Base-by-base conservation (phyloP, 495 filamentous ascomycete genomes). In the Neurospora sp. region DNA sequence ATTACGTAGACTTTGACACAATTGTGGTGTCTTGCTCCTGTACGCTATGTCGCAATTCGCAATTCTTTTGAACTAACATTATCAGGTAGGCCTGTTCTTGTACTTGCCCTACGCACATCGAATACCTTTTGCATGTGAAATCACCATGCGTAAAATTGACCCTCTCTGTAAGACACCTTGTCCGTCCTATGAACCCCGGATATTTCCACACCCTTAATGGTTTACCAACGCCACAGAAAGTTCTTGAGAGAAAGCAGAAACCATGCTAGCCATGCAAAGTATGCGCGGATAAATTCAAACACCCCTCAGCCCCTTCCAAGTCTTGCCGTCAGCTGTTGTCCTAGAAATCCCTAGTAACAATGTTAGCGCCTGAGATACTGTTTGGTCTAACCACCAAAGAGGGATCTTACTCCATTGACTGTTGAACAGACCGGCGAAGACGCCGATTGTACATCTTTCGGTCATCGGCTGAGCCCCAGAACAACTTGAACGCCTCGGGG, bases 401-500 rank as follows among this genome's bases (percentile, higher is more conserved):
- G 53, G 14, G 2, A 14, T 72, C 78, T 74, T 78, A 85, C 85
- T 89, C 87, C 80, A 86, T 83, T 71, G 85, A 87, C 77, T 83
- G 80, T 76, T 88, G 85, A 35, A 88, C 87, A 12, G 87, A 86
- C 75, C 86, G 80, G 42, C 96, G 89, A 53, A 98, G 83, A 76
- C 90, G 90, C 71, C 94, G 87, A 73, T 92, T 92, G 83, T 98
- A 99, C 74, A 88, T 81, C 81, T 91, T 96, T 72, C 92, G 90
- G 41, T 94, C 90, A 0, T 95, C 91, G 6, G 87, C 80, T 0
- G 86, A 85, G 5, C 94, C 94, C 96, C 96, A 99, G 78, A 90
- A 97, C 27, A 98, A 82, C 79, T 89, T 93, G 20, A 92, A 89
- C 9, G 95, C 96, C 75, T 97, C 94, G 3, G 88, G 91, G 75